Evolutionary conservation across 768 basidiomycete species (phyloP), one percentile per base, ranked within the genome.

Genomic region (Lactarius hatsudake): DNA sequence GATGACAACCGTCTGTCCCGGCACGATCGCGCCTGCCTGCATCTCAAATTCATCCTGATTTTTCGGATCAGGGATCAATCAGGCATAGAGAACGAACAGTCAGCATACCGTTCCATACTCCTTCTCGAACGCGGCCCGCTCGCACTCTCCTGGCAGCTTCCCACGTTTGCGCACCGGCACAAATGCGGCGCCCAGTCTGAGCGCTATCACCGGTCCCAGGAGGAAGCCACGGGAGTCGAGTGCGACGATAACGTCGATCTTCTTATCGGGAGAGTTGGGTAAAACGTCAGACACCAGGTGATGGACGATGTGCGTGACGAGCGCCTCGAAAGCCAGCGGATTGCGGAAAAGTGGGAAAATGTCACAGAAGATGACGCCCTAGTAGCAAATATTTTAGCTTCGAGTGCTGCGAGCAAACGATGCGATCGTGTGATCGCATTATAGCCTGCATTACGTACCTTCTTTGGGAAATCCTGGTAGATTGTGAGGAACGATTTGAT

Each of bases 171-270:
- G 84, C 40, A 98, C 95, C 2, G 97, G 96, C 3, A 97, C 94
- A 71, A 99, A 99, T 13, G 94, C 93, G 1, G 95, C 95, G 32
- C 93, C 93, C 32, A 99, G 80, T 65, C 96, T 83, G 73, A 93
- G 78, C 5, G 97, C 97, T 72, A 99, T 86, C 71, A 94, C 85
- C 1, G 97, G 97, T 1, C 96, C 97, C 12, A 99, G 78, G 60
- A 99, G 84, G 81, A 99, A 99, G 17, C 97, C 97, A 63, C 97
- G 84, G 28, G 96, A 96, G 76, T 99, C 97, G 54, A 99, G 84
- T 38, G 93, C 97, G 64, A 99, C 94, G 71, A 99, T 84, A 61
- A 93, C 91, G 77, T 99, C 96, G 71, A 96, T 85, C 77, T 89
- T 94, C 70, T 83, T 84, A 60, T 78, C 78, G 3, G 84, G 79